Base-by-base conservation (phyloP, 306 rosid genomes). In the Chamaecrista fasciculata region DNA sequence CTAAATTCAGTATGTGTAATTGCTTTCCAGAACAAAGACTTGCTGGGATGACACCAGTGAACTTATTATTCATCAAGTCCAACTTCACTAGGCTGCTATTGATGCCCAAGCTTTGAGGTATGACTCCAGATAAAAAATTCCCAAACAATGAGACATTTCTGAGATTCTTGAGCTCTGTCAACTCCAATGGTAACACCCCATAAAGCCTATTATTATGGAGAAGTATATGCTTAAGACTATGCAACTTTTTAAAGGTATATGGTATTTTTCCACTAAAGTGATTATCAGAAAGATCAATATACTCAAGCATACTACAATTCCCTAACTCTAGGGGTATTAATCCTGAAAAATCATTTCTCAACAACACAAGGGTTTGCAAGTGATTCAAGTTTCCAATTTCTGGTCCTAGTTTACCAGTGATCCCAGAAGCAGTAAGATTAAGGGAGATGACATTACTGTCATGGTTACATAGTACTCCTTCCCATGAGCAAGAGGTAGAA, bases 401-500 rank as follows among this genome's bases (percentile, higher is more conserved):
- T 11, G 86, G 80, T 9, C 93, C 90, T 10, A 87, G 36, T 4
- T 33, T 74, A 64, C 93, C 90, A 2, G 66, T 73, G 66, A 87
- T 70, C 1, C 77, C 75, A 52, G 16, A 69, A 12, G 50, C 39
- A 43, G 88, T 66, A 48, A 87, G 73, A 15, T 85, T 76, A 5
- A 87, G 71, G 72, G 83, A 46, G 52, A 76, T 4, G 10, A 85
- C 85, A 56, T 44, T 31, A 16, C 26, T 70, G 71, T 70, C 37
- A 31, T 12, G 15, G 76, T 74, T 83, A 24, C 93, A 85, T 14
- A 44, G 10, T 21, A 87, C 66, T 64, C 90, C 94, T 3, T 18
- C 67, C 94, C 90, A 85, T 21, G 73, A 73, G 66, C 90, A 87
- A 2, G 88, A 83, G 42, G 80, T 73, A 77, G 86, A 71, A 81